Conservation (phyloP, 345 rosid genomes). For the Populus davidiana region DNA sequence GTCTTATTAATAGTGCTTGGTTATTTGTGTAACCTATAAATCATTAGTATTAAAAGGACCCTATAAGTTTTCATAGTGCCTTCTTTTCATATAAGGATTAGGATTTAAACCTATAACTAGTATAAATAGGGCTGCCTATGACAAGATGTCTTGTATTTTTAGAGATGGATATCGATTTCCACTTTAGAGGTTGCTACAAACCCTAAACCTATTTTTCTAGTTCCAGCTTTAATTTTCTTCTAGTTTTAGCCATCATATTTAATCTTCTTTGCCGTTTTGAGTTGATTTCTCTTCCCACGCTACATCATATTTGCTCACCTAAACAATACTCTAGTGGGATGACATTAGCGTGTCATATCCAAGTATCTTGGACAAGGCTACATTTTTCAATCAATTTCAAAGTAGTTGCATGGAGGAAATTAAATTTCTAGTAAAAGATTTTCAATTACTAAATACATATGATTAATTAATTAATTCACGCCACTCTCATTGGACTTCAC, state of each 20-base stretch:
- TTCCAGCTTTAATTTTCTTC: background rate
- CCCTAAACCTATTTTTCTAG: background rate
- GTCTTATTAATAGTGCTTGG: background rate
- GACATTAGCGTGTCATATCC: background rate
- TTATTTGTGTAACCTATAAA: too few species aligned
- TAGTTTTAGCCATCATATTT: background rate
- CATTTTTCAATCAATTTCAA: background rate
- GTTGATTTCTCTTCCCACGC: background rate
- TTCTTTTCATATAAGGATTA: background rate
- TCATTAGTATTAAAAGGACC: too few species aligned
- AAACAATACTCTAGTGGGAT: background rate
- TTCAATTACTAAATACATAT: too few species aligned
- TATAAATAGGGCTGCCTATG: background rate
- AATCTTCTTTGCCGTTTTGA: background rate
- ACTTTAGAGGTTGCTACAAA: background rate
- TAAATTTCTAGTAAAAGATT: too few species aligned
- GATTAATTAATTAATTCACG: too few species aligned
- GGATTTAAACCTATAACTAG: background rate
- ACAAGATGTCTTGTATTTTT: background rate
- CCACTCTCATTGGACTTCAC: too few species aligned
- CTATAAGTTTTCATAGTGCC: background rate
- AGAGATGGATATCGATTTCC: background rate
- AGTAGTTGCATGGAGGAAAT: background rate
- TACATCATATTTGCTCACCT: background rate
- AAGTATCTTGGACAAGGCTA: background rate